Base-by-base conservation (phyloP, 2,329 filamentous ascomycete species). In the Pestalotiopsis sp. region DNA sequence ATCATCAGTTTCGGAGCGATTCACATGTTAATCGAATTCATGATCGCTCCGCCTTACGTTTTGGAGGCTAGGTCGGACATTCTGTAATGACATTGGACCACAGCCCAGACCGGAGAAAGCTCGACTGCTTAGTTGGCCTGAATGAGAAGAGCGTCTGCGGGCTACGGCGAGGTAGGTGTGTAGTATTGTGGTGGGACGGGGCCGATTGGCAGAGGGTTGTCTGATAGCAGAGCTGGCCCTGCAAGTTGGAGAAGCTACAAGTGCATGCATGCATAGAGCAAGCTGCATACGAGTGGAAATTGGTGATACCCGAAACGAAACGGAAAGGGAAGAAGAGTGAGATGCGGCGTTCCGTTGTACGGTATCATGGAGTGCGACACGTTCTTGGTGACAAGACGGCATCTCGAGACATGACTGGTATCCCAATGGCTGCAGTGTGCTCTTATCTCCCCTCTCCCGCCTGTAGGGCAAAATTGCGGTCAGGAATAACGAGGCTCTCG, bases 121-220 rank as follows among this genome's bases (percentile, higher is more conserved):
- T 20, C 11, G 7, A 52, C 20, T 52, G 17, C n/a, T 20, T 52
- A 52, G 17, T 52, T 23, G 45, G 20, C 45, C 45, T 52, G 14
- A 52, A 52, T 23, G 17, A 52, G 45, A 52, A n/a, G 45, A 52
- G n/a, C 17, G 45, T n/a, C 17, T 52, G 45, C 17, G 45, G 45
- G 17, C 45, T 52, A 52, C 7, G 45, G 45, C 45, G 45, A 52
- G 45, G 45, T 52, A 52, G 45, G 45, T 52, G 45, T 52, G 45
- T 52, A 52, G 45, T n/a, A 52, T 52, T 14, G 20, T 36, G 39
- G 39, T 64, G 36, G 62, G 60, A 63, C 36, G 27, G n/a, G 41
- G 39, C 63, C 63, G 49, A 66, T 66, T 57, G 63, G 63, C 52
- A 57, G 45, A 66, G 39, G 14, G 36, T 20, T 23, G 63, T 31